Evolutionary conservation across 1,284 basidiomycete species (phyloP), one percentile per base, ranked within the genome.

Genomic region (Sutorius eximius): DNA sequence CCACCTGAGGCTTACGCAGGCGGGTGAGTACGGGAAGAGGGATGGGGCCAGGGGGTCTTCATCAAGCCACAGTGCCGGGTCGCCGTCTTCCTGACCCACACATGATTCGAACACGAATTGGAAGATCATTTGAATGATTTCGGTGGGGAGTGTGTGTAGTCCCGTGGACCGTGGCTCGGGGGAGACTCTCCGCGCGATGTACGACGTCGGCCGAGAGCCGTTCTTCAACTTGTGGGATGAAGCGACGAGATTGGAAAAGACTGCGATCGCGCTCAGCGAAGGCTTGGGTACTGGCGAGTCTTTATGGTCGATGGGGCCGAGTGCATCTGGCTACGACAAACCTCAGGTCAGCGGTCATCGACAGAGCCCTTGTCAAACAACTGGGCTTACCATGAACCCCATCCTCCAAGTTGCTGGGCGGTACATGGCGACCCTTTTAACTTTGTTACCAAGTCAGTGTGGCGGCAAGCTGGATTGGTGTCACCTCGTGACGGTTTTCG

Each of bases 21-120:
- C 56, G 18, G 36, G 44, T 2, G 56, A n/a, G 37, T 59, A 59
- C 20, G 59, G 58, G 18, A 61, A 59, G 38, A 61, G 56, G 2
- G 33, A 61, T 12, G 59, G 41, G 1, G 56, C 50, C 6, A 59
- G 33, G 2, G 50, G 59, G 16, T 59, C 59, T 10, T 59, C 55
- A 32, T 55, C 44, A 16, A 32, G 22, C 58, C 58, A 59, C 32
- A 15, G 18, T 1, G 15, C 34, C 2, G 22, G 30, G 3, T 29
- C 15, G n/a, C 41, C 13, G 7, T 13, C 30, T 36, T 38, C 32
- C 29, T 10, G 16, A 43, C 13, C 15, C 15, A 54, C 4, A n/a
- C 50, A 61, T 0, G 56, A 59, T 16, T 56, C 52, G 2, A 59
- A 62, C 9, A 56, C 20, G 42, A 44, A 32, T 13, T 33, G 48